Conservation (phyloP, 2,329 filamentous ascomycete genomes). For the Phoma sp. region DNA sequence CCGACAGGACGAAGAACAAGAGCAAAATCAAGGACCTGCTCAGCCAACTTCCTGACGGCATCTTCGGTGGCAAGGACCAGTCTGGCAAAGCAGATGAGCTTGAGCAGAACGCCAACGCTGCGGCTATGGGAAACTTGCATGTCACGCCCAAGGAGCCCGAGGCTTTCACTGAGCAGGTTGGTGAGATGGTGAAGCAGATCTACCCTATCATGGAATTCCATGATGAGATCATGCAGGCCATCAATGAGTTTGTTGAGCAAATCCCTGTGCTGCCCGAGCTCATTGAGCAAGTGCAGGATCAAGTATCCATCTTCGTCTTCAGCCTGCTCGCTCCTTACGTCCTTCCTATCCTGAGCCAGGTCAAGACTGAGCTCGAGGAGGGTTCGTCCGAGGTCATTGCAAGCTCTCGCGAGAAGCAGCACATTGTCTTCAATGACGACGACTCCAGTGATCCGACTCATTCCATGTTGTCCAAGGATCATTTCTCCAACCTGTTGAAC, state of each 20-base stretch:
- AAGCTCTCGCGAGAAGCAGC: constrained; percentile 82
- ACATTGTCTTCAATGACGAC: constrained; percentile 85
- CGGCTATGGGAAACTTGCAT: constrained; percentile 75
- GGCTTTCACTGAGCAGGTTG: constrained; percentile 79
- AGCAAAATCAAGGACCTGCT: constrained; percentile 80
- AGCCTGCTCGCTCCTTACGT: constrained; percentile 89
- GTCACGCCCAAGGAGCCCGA: constrained; percentile 83
- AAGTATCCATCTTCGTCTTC: constrained; percentile 89
- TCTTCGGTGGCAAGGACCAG: constrained; percentile 79
- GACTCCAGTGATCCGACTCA: constrained; percentile 82
- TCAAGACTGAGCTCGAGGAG: constrained; percentile 84
- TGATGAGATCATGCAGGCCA: constrained; percentile 82
- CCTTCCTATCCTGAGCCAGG: constrained; percentile 82
- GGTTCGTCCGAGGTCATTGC: constrained; percentile 88
- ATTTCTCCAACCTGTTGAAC: constrained; percentile 89
- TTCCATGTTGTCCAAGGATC: constrained; percentile 95
- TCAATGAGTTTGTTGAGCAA: constrained; percentile 79
- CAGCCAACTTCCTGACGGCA: constrained; percentile 78
- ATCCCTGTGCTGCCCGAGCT: constrained; percentile 86
- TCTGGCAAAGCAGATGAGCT: constrained; percentile 79
- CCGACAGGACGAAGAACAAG: constrained; percentile 68
- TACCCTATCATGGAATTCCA: constrained; percentile 92
- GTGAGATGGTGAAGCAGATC: constrained; percentile 76
- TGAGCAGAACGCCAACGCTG: constrained; percentile 74
- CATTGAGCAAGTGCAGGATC: constrained; percentile 84